Percentiles rank a stretch among this genome's conserved stretches.
Evolutionary conservation across 2,329 filamentous ascomycete species (phyloP).

Genomic region (Hymenotorrendiella dingleyae): DNA sequence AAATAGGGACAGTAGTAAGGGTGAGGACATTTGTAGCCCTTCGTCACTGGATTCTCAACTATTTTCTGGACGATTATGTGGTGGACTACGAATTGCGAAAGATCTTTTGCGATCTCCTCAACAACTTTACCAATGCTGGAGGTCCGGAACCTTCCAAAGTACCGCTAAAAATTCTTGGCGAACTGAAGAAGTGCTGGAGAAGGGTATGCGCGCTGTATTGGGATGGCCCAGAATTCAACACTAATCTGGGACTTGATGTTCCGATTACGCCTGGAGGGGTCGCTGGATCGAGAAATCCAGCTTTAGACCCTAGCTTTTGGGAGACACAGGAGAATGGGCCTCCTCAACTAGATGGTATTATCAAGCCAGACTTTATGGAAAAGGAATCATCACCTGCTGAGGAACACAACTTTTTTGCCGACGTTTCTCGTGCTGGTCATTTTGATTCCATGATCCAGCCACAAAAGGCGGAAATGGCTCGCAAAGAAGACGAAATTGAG

Average conservation of each 20-base stretch:
- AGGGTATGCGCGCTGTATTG: constrained; percentile 85
- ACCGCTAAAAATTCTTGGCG: constrained; percentile 78
- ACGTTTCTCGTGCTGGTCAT: constrained; percentile 41
- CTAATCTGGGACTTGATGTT: constrained; percentile 54
- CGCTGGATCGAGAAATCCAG: constrained; percentile 52
- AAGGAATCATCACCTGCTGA: constrained; percentile 17
- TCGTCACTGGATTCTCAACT: constrained; percentile 96
- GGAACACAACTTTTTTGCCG: constrained; percentile 40
- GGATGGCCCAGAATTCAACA: constrained; percentile 65
- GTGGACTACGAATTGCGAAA: constrained; percentile 66
- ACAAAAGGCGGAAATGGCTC: constrained; percentile 5
- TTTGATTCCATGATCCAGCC: constrained; percentile 42
- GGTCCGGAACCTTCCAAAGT: constrained; percentile 42
- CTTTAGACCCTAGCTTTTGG: constrained; percentile 50
- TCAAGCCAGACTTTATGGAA: constrained; percentile 30
- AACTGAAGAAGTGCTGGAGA: constrained; percentile 97
- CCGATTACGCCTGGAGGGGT: constrained; percentile 74
- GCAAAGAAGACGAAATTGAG: constrained; percentile 18
- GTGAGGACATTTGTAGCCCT: constrained; percentile 93
- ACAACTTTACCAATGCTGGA: constrained; percentile 55
- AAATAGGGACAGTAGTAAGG: constrained; percentile 86
- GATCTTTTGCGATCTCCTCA: constrained; percentile 76
- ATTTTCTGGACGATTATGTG: constrained; percentile 93
- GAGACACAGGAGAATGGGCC: constrained; percentile 36
- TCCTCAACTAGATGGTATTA: constrained; percentile 39